These are phyloP conservation scores for Fusarium nanum DNA, from an alignment of 2,329 filamentous ascomycete genomes.

Conservation along the genomic window DNA sequence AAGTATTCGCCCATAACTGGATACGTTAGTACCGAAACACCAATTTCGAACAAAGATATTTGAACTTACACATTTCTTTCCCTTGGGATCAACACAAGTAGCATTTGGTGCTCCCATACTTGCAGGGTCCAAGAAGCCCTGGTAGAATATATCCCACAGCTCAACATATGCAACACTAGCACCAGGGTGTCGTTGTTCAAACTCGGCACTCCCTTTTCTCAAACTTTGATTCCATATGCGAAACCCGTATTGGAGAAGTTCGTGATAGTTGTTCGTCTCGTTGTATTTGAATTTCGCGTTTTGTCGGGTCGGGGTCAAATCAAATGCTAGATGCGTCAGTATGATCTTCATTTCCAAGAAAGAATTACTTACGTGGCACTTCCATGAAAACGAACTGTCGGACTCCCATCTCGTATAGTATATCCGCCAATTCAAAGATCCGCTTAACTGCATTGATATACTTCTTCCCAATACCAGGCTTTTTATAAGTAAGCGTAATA, in stretches of 20 bases:
- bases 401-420: not conserved
- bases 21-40: not conserved
- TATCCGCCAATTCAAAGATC: not conserved
- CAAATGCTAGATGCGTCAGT: not conserved
- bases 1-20: not conserved
- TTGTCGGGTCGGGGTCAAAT: not conserved
- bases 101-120: not conserved
- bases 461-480: not conserved
- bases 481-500: not conserved
- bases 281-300: not conserved
- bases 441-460: not conserved
- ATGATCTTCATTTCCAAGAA: accelerated
- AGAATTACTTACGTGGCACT: not conserved
- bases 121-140: not conserved
- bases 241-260: not conserved
- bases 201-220: not conserved
- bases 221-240: not conserved
- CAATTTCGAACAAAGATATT: accelerated
- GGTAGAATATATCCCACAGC: conserved; percentile 15
- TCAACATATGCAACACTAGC: not conserved
- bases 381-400: conserved; percentile 6
- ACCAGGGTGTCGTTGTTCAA: not conserved
- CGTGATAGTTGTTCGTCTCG: not conserved
- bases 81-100: not conserved
- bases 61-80: conserved; percentile 2